Percentiles rank a stretch among this genome's conserved stretches.
phyloP scores from a whole-genome alignment of 441 rosid genomes.

The Pelargonium citronellum region DNA sequence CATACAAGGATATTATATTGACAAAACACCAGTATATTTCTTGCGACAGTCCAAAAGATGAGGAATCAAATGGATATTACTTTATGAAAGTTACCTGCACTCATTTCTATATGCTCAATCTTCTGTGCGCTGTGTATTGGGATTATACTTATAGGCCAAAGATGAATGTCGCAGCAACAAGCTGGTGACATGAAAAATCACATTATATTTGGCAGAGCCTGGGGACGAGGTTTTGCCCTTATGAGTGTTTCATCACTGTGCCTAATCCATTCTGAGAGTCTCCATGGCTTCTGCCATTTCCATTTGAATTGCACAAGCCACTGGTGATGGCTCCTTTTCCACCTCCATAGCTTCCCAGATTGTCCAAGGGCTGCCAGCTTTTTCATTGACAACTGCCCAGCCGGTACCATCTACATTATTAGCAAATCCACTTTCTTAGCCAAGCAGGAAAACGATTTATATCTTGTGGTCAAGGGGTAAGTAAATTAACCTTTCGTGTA shows the following conservation, averaged over 20 bases:
- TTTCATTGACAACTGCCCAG: slow-evolving; percentile 28
- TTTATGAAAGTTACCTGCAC: slow-evolving; percentile 39
- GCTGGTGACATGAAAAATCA: slow-evolving; percentile 28
- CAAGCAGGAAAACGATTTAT: slow-evolving; percentile 15
- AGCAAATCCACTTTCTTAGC: slow-evolving; percentile 18
- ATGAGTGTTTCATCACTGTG: slow-evolving; percentile 31
- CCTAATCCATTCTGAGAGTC: slow-evolving; percentile 29
- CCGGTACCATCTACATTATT: slow-evolving; percentile 26
- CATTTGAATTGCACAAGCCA: slow-evolving; percentile 33
- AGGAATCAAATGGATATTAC: neutral
- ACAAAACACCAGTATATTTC: too few relatives aligned
- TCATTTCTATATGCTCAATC: slow-evolving; percentile 19
- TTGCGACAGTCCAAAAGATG: neutral
- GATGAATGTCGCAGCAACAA: slow-evolving; percentile 29
- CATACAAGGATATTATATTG: too few relatives aligned
- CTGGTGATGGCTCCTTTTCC: slow-evolving; percentile 33
- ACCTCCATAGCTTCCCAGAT: slow-evolving; percentile 33
- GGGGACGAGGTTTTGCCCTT: slow-evolving; percentile 28
- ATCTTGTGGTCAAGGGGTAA: slow-evolving; percentile 8
- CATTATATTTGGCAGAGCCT: slow-evolving; percentile 26
- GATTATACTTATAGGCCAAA: slow-evolving; percentile 33
- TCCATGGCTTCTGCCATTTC: slow-evolving; percentile 35
- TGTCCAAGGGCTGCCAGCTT: slow-evolving; percentile 27
- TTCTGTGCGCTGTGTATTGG: slow-evolving; percentile 23
- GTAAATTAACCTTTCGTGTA: slow-evolving; percentile 54